Evolutionary conservation across 2,329 filamentous ascomycete genomes (phyloP), one percentile per base, ranked within the genome.

Genomic region (Penicillium sp.): DNA sequence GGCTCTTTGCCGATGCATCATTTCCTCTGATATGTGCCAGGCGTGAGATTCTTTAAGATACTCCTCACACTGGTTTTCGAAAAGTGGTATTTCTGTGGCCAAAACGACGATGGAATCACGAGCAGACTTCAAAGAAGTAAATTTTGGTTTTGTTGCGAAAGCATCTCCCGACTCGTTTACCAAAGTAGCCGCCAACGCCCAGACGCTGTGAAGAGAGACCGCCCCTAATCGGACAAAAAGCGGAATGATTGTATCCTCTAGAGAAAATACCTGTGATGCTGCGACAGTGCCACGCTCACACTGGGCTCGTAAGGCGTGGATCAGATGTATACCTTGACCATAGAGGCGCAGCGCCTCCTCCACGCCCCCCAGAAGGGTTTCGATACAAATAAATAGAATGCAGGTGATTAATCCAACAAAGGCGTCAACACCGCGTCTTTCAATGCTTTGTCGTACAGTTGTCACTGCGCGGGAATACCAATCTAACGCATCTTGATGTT

Each of bases 371-470:
- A 67, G 56, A 1, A 72, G 46, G 3, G 60, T 58, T 46, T 72
- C 70, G n/a, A 72, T 69, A 37, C 66, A 71, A 7, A 71, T 68
- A 33, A 71, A 72, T n/a, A 72, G 45, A 3, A 71, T 48, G 37
- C 69, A 72, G 10, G 57, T 71, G 10, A 72, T 59, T 19, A 72
- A 52, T 13, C 67, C 69, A n/a, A 70, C 58, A 39, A 68, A 65
- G 2, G 47, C 48, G 21, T 68, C 66, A 4, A 70, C 42, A 11
- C 31, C 49, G 3, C 68, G 66, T 3, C 59, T 54, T 14, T 63
- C 59, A 29, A 72, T 67, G 8, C 63, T 56, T 46, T 52, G 50
- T 3, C 65, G 67, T 26, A 72, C 42, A 18, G 56, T 53, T 40
- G 67, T 65, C 10, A 72, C 55, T 6, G 69, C 66, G 16, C 69